Evolutionary conservation across 345 rosid species (phyloP).

Genomic region (Tarenaya hassleriana): DNA sequence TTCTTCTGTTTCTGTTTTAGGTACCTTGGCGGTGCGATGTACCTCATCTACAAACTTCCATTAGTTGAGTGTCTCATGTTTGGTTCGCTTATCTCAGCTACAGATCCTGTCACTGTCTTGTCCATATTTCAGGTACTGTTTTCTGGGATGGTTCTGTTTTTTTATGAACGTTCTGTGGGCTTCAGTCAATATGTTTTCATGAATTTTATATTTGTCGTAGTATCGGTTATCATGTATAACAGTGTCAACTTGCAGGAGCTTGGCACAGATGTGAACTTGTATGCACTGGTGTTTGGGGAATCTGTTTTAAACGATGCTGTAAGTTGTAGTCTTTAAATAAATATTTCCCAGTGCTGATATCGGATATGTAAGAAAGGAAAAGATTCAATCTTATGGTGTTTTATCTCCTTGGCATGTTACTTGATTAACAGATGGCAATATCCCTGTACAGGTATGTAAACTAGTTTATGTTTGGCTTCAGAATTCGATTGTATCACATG

Average conservation of each 20-base stretch:
- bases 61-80: conserved; percentile 95
- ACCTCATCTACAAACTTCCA: conserved; percentile 85
- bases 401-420: conserved; percentile 25
- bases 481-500: conserved; percentile 10
- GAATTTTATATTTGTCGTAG: too few species aligned
- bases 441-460: conserved; percentile 82
- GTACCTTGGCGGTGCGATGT: conserved; percentile 81
- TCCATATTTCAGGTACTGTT: conserved; percentile 87
- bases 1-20: conserved; percentile 33
- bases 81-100: conserved; percentile 98
- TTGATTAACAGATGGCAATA: conserved; percentile 71
- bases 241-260: conserved; percentile 53
- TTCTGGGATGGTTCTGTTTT: neutral
- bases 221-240: neutral
- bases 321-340: conserved; percentile 20
- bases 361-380: conserved; percentile 15
- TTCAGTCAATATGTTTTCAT: too few species aligned
- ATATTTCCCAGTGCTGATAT: conserved; percentile 11
- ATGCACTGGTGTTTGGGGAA: conserved; percentile 83
- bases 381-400: conserved; percentile 14
- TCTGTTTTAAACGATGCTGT: conserved; percentile 89
- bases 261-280: conserved; percentile 73
- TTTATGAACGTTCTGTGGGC: neutral
- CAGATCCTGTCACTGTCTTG: conserved; percentile 96
- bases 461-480: conserved; percentile 15